Evolutionary conservation across 192 early-diverging fungal genomes (phyloP), one percentile per base, ranked within the genome.

Genomic region (Dispira simplex): DNA sequence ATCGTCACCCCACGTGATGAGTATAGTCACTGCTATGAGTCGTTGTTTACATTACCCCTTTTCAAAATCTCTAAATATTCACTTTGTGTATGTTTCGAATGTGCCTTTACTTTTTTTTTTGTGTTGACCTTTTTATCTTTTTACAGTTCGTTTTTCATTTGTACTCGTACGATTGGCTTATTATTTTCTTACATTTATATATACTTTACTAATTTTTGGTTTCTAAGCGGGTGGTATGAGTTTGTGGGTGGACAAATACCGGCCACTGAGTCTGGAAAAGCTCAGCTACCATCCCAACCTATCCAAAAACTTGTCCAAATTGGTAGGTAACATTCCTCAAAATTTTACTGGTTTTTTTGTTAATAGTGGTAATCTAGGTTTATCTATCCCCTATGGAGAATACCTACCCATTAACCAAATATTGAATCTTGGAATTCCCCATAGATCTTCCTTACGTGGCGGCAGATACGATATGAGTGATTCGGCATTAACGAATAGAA

Each of bases 161-260:
- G 48, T 49, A 9, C 18, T 49, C 4, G 4, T 49, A 21, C 18
- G 16, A 16, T 21, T 49, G 18, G 9, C 9, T 21, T 49, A n/a
- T n/a, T n/a, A 5, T 21, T 21, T 49, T 21, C 48, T 49, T 49
- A 49, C 48, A 8, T n/a, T n/a, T n/a, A n/a, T n/a, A n/a, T n/a
- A n/a, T n/a, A 20, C 48, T 3, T 21, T 49, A 16, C 48, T 20
- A 49, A 4, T 49, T n/a, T n/a, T 49, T 21, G 18, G 8, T 1
- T 20, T 21, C 1, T 12, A 20, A 67, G 53, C 21, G 43, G 32
- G 32, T 39, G 57, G 20, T 27, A 86, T 82, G 80, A 75, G 74
- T 49, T 78, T 99, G 43, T 99, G 91, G 90, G 89, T 91, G 58
- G 96, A 99, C 77, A 93, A 93, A 70, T 84, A 99, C 75, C 78